Evolutionary conservation across 768 basidiomycete species (phyloP).

Genomic region (Suillus alpinus): DNA sequence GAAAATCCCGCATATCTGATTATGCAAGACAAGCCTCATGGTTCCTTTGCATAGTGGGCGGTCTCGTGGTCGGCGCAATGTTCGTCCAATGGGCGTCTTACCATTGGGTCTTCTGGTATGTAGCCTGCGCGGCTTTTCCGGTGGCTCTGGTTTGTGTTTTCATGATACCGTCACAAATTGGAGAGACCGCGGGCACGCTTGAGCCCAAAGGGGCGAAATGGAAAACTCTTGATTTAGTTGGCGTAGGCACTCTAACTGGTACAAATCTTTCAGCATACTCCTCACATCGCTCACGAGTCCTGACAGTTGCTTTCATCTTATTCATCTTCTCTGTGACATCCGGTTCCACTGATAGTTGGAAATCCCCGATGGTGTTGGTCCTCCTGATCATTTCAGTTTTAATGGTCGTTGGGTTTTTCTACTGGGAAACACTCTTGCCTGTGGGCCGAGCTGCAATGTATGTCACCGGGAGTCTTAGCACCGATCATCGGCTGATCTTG

Average conservation of each 20-base stretch:
- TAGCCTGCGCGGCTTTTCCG: slow-evolving; percentile 36
- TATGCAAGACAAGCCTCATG: not conserved
- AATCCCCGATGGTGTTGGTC: slow-evolving; percentile 38
- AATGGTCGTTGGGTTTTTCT: slow-evolving; percentile 42
- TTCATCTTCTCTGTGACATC: slow-evolving; percentile 41
- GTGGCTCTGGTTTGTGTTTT: slow-evolving; percentile 30
- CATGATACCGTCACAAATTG: slow-evolving; percentile 30
- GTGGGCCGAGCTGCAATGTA: slow-evolving; percentile 41
- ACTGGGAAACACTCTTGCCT: slow-evolving; percentile 44
- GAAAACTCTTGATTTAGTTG: slow-evolving; percentile 35
- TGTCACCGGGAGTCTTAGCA: slow-evolving; percentile 8
- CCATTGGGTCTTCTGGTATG: slow-evolving; percentile 51
- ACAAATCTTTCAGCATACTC: not conserved
- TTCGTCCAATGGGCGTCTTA: slow-evolving; percentile 40
- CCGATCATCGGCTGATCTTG: not conserved
- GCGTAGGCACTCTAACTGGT: slow-evolving; percentile 38
- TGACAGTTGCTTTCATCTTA: slow-evolving; percentile 26
- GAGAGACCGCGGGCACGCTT: not conserved
- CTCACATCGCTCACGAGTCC: too few relatives aligned
- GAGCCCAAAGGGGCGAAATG: slow-evolving; percentile 14
- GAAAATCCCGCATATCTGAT: slow-evolving; percentile 19
- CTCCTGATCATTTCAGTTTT: slow-evolving; percentile 45
- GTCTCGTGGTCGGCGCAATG: slow-evolving; percentile 41
- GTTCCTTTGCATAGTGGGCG: slow-evolving; percentile 28
- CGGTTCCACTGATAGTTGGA: slow-evolving; percentile 51